Conservation (phyloP, 2,329 filamentous ascomycete species). For the Elsinoe arachidis region DNA sequence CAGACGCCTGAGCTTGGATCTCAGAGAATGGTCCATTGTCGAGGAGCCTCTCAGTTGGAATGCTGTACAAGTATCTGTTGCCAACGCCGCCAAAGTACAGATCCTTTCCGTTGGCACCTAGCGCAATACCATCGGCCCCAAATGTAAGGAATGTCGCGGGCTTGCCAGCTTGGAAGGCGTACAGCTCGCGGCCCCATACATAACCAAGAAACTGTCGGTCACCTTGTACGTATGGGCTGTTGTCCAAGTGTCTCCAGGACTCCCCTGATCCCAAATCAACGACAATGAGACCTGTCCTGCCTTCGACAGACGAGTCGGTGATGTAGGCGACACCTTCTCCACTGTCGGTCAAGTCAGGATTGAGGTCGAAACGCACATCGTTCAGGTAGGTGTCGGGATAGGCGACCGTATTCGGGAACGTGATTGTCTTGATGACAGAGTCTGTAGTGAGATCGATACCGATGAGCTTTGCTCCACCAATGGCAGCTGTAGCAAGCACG, state of each 20-base stretch:
- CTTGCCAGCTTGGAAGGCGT: constrained; percentile 31
- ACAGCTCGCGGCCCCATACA: constrained; percentile 42
- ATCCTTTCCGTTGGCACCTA: constrained; percentile 40
- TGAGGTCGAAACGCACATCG: constrained; percentile 47
- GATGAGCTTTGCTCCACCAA: constrained; percentile 45
- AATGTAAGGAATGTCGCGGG: constrained; percentile 34
- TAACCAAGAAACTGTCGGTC: constrained; percentile 40
- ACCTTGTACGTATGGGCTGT: constrained; percentile 33
- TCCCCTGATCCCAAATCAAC: constrained; percentile 43
- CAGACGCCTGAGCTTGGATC: constrained; percentile 35
- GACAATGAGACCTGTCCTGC: constrained; percentile 42
- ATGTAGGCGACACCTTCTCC: constrained; percentile 46
- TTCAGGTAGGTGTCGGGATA: constrained; percentile 45
- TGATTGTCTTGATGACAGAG: constrained; percentile 41
- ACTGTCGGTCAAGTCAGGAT: constrained; percentile 30
- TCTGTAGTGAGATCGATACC: constrained; percentile 40
- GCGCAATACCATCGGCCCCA: constrained; percentile 44
- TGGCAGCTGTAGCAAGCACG: constrained; percentile 35
- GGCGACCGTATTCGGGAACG: constrained; percentile 41
- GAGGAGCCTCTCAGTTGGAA: constrained; percentile 37
- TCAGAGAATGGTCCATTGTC: constrained; percentile 33
- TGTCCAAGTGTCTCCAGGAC: constrained; percentile 43
- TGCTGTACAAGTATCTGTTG: constrained; percentile 37
- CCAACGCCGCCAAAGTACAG: constrained; percentile 41
- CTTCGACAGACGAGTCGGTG: constrained; percentile 42